phyloP scores from a whole-genome alignment of 345 rosid species.

The Hirschfeldia incana region DNA sequence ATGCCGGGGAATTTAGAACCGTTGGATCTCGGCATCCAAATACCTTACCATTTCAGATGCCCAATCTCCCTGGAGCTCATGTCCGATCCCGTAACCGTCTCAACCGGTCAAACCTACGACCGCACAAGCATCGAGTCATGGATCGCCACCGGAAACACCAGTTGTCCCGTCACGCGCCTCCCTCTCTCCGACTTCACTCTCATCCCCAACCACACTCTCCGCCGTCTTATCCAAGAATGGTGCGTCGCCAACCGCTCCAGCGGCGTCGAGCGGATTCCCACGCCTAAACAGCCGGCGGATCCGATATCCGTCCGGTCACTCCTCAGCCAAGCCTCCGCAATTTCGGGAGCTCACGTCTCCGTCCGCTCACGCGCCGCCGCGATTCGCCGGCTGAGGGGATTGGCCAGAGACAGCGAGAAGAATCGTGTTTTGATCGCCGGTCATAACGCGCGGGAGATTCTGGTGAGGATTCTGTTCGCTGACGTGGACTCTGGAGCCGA shows the following conservation, averaged over 20 bases:
- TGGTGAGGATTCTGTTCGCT: constrained; percentile 50
- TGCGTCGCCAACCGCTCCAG: constrained; percentile 83
- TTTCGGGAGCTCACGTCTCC: constrained; percentile 39
- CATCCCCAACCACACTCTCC: constrained; percentile 97
- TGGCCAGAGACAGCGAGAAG: constrained; percentile 89
- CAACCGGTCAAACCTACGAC: constrained; percentile 97
- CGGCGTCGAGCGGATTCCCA: constrained; percentile 86
- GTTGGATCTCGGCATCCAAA: constrained; percentile 69
- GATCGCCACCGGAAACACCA: constrained; percentile 88
- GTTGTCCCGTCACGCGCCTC: constrained; percentile 87
- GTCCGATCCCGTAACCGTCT: constrained; percentile 92
- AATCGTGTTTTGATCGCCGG: constrained; percentile 68
- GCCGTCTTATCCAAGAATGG: constrained; percentile 97
- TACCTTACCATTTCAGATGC: constrained; percentile 93
- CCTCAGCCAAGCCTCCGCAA: constrained; percentile 60
- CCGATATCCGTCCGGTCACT: constrained; percentile 63
- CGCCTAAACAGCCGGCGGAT: constrained; percentile 96
- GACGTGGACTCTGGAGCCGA: constrained; percentile 23
- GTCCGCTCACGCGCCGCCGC: constrained; percentile 64
- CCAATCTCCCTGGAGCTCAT: constrained; percentile 95
- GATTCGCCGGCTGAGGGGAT: constrained; percentile 71
- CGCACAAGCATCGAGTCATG: constrained; percentile 94
- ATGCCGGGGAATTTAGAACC: constrained; percentile 82
- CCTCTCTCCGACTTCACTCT: constrained; percentile 78
- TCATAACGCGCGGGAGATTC: constrained; percentile 54